Evolutionary conservation across 1,139 yeast species (phyloP), one percentile per base, ranked within the genome.

Genomic region (Tardiomyces digboiensis): DNA sequence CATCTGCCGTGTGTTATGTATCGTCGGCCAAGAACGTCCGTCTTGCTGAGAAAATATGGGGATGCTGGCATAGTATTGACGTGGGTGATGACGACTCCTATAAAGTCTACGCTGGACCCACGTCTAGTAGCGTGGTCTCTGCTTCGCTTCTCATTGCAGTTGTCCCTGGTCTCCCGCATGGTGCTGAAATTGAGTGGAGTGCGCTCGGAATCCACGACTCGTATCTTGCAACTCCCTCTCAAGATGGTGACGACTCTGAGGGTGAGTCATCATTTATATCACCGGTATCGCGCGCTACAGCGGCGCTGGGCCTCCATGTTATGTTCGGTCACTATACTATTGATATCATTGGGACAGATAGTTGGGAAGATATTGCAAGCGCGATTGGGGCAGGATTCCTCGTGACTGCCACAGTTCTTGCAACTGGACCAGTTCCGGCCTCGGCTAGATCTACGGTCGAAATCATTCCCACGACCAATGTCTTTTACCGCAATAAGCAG

Each of bases 121-220:
- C 33, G 14, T 26, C 14, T 8, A 16, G 26, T 21, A 29, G 42
- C 29, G 29, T 16, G 5, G 40, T 38, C 8, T 29, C 41, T 7
- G 39, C 46, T 12, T 41, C 55, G 37, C 39, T 57, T 4, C 33
- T 26, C 3, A 68, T 84, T 7, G 84, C 78, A 1, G 71, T 74
- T 49, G 85, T 85, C 0, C 61, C 66, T 1, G 71, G 66, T 20
- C 65, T 88, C 42, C 97, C 97, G 1, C 75, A 75, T 43, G 69
- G 70, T 29, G 91, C 94, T 0, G 57, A 62, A 16, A 75, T 82
- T 18, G 97, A 87, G 64, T 84, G 94, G 91, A 26, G 33, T 16
- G 33, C 33, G 3, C 12, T 8, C 33, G 33, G 33, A n/a, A 26
- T 26, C 33, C 33, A 26, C 16, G 33, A 26, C 33, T n/a, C 33